Evolutionary conservation across 2,329 filamentous ascomycete species (phyloP), one percentile per base, ranked within the genome.

Genomic region (Epichloe sibirici): DNA sequence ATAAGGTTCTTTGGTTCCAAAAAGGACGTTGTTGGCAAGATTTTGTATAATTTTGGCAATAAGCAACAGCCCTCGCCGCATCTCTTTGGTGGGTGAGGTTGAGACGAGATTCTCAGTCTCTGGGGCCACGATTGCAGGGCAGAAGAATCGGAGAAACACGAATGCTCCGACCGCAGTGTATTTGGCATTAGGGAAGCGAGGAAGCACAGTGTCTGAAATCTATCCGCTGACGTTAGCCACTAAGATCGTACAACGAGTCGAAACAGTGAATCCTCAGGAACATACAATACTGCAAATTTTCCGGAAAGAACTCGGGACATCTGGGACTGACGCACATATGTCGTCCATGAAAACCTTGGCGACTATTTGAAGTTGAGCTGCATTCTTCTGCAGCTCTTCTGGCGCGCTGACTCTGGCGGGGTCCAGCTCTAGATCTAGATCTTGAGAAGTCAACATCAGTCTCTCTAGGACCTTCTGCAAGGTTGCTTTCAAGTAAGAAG

Each of bases 1-100:
- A 61, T 85, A 86, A 3, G 81, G 79, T 61, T 86, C 83, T 64
- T 86, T 86, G 37, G 81, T 81, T 4, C 83, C 83, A 58, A 86
- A 86, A 1, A 86, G 70, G 31, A 86, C 82, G 53, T 86, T 86
- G 59, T 86, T 86, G 38, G 83, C 83, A 38, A 86, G 70, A 60
- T 85, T 86, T 59, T 86, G 83, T 23, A 86, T 78, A 53, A 86
- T 78, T 62, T 86, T 86, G 48, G 83, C 82, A 57, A 86, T 86
- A 35, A 86, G 72, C 34, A 86, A 71, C 5, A 86, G 71, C 4
- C 83, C 82, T 51, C 83, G 75, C 17, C 83, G 75, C 78, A 86
- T 83, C 59, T 85, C 82, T 62, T 85, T 85, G 1, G 82, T 82
- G 5, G 82, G 82, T 3, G 78, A 61, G 2, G 71, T 71, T 15